Evolutionary conservation across 1,284 basidiomycete species (phyloP), one percentile per base, ranked within the genome.

Genomic region (Boletus hoseneyae): DNA sequence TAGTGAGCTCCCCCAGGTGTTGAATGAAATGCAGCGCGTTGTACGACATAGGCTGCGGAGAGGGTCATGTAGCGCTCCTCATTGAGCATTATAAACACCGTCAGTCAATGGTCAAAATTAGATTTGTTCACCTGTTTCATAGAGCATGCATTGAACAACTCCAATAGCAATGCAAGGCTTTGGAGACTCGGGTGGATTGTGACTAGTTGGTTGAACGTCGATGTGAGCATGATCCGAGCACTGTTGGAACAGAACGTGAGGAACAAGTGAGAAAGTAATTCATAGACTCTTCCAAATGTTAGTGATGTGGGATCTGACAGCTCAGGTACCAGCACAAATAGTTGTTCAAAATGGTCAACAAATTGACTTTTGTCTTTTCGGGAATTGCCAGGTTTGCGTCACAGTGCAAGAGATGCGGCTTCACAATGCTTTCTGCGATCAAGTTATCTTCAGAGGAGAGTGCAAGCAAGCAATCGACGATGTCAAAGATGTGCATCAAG

Each of bases 21-120:
- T 93, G 90, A 45, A 98, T 82, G 71, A 87, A 93, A 72, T 85
- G 83, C 18, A 98, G 74, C 69, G 88, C 81, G 65, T 93, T 93
- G 73, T 92, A 83, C 3, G 97, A 69, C 33, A 99, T 57, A 1
- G 93, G 90, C 19, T 87, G 70, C 97, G 0, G 80, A 73, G 3
- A 93, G 63, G 0, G 72, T 66, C 42, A 61, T 51, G 63, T 84
- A 80, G 6, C 77, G 54, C 0, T 69, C 70, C 46, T 88, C 87
- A 66, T 93, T 96, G 47, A 99, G 72, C 10, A 64, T 67, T 4
- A 81, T 77, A 67, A 93, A 97, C 0, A 91, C 94, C 2, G 71
- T 67, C 13, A 99, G 74, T 3, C 96, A 87, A 41, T 81, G 79
- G 55, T 97, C 92, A 61, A 97, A 97, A 67, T 99, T 93, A 1